phyloP scores from a whole-genome alignment of 345 rosid genomes.

The Pistacia integerrima region DNA sequence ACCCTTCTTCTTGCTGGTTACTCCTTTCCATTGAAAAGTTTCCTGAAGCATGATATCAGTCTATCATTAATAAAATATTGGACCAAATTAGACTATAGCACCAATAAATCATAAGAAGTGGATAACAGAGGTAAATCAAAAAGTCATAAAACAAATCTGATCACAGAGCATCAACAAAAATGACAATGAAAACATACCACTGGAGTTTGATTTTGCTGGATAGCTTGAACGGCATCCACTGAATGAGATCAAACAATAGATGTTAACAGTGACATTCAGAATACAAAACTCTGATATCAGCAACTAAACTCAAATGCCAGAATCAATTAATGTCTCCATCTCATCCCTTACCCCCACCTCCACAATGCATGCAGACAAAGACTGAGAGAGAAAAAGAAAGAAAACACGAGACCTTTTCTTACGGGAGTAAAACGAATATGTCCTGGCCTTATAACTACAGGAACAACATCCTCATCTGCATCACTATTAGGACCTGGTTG shows the following conservation, averaged over 20 bases:
- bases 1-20: conserved; percentile 85
- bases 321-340: background rate
- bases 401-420: conserved; percentile 46
- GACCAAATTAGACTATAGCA: background rate
- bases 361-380: background rate
- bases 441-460: conserved; percentile 83
- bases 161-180: background rate
- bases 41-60: conserved; percentile 40
- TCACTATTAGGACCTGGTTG: conserved; percentile 35
- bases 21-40: conserved; percentile 76
- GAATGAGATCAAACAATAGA: conserved; percentile 31
- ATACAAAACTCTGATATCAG: conserved; percentile 5
- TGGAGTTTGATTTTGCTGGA: conserved; percentile 46
- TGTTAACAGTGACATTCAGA: conserved; percentile 1
- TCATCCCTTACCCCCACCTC: background rate
- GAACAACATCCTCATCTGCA: conserved; percentile 56
- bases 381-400: conserved; percentile 21
- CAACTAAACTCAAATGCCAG: conserved; percentile 14
- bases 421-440: conserved; percentile 85
- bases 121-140: background rate
- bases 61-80: background rate
- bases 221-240: conserved; percentile 46
- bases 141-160: background rate
- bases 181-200: conserved; percentile 44
- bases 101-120: background rate